Percentiles rank a stretch among this genome's conserved stretches.
phyloP scores from a whole-genome alignment of 2,329 filamentous ascomycete species.

The Exserohilum turcica region DNA sequence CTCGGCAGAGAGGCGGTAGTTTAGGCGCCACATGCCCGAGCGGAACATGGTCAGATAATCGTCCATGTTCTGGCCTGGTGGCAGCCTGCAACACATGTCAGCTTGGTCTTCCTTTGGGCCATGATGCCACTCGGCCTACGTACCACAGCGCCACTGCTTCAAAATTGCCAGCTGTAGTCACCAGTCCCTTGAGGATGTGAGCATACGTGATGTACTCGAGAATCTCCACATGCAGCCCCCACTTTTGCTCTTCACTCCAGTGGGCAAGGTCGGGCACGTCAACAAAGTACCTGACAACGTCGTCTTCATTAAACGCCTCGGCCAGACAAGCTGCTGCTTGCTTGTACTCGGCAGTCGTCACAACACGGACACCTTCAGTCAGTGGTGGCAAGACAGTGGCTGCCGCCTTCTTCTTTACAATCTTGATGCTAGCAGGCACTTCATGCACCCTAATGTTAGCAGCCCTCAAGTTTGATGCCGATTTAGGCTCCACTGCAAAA shows the following conservation, averaged over 20 bases:
- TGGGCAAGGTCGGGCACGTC: conserved; percentile 69
- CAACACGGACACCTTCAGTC: conserved; percentile 62
- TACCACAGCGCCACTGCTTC: conserved; percentile 81
- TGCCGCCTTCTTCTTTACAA: conserved; percentile 34
- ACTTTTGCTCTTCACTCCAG: conserved; percentile 70
- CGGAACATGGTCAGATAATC: conserved; percentile 73
- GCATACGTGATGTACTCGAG: conserved; percentile 78
- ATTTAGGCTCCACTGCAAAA: conserved; percentile 42
- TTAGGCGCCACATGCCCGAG: conserved; percentile 77
- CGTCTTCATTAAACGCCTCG: conserved; percentile 76
- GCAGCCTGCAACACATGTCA: conserved; percentile 62
- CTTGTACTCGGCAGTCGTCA: conserved; percentile 70
- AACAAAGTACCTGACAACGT: conserved; percentile 75
- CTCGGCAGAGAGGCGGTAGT: conserved; percentile 74
- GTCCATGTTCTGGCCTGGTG: conserved; percentile 74
- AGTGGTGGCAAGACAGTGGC: conserved; percentile 28
- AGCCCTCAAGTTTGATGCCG: conserved; percentile 44
- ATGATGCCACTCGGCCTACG: conserved; percentile 36
- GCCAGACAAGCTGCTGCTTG: conserved; percentile 74
- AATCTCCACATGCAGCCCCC: conserved; percentile 76
- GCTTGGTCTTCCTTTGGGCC: background rate
- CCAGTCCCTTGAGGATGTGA: conserved; percentile 74
- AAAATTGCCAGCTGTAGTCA: conserved; percentile 76
- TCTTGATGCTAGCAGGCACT: conserved; percentile 37
- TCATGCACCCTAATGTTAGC: conserved; percentile 38